A percentile compares a stretch with the other conserved stretches of the same genome.
Evolutionary conservation across 163 green algal species (phyloP).

Genomic region (Picocystis sp.): DNA sequence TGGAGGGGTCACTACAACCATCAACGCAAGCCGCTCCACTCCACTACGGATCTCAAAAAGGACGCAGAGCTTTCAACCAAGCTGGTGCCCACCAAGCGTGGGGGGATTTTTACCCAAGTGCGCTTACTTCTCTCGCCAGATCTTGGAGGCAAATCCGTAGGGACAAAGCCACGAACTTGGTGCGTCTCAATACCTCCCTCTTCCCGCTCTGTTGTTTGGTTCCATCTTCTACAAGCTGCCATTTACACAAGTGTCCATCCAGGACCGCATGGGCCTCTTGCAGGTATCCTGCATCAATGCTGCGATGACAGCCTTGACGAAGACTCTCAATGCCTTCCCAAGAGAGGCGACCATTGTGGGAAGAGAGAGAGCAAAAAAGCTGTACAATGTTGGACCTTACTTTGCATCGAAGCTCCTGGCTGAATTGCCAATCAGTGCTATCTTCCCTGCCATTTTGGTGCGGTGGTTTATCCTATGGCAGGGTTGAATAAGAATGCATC

Average conservation of each 20-base stretch:
- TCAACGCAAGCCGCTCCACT: background rate
- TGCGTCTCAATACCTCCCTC: conserved; percentile 32
- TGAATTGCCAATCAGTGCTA: conserved; percentile 63
- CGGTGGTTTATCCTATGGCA: conserved; percentile 66
- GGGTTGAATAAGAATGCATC: conserved; percentile 48
- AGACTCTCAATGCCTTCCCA: conserved; percentile 75
- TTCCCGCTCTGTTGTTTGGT: conserved; percentile 72
- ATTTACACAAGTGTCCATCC: conserved; percentile 47
- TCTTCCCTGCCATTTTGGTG: conserved; percentile 70
- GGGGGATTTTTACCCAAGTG: conserved; percentile 17
- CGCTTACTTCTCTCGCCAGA: conserved; percentile 51
- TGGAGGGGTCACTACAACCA: background rate
- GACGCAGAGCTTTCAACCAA: background rate
- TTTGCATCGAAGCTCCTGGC: conserved; percentile 70
- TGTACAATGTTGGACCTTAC: conserved; percentile 37
- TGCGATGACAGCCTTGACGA: conserved; percentile 74
- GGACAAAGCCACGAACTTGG: conserved; percentile 59
- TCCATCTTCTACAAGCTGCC: conserved; percentile 75
- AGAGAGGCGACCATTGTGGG: conserved; percentile 58
- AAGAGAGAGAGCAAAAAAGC: conserved; percentile 42
- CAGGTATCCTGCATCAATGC: conserved; percentile 77
- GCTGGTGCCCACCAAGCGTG: background rate
- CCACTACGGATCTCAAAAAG: background rate
- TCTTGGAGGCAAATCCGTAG: conserved; percentile 63
- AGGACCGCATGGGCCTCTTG: conserved; percentile 69